A percentile compares a stretch with the other conserved stretches of the same genome.
Evolutionary conservation across 768 basidiomycete species (phyloP).

Genomic region (Boletellus emodensis): DNA sequence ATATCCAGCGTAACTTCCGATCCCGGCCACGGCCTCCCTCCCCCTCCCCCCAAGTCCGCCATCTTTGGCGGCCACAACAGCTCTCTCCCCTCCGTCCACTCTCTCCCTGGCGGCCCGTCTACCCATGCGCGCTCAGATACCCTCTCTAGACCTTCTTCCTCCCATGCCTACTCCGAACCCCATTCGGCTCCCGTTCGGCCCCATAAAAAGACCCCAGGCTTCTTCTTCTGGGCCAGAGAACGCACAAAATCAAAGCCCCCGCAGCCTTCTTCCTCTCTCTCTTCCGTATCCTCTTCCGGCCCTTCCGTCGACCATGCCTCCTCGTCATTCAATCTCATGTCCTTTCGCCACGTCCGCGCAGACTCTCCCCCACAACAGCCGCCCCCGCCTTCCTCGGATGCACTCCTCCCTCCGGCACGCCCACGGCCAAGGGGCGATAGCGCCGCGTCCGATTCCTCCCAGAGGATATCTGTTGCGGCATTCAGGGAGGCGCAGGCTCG

Average conservation of each 20-base stretch:
- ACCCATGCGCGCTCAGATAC: slow-evolving; percentile 14
- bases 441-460: slow-evolving; percentile 59
- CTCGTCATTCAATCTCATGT: slow-evolving; percentile 65
- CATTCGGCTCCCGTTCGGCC: slow-evolving; percentile 9
- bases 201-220: slow-evolving; percentile 33
- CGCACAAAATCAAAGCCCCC: slow-evolving; percentile 34
- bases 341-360: slow-evolving; percentile 65
- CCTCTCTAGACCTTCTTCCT: slow-evolving; percentile 13
- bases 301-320: slow-evolving; percentile 6
- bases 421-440: slow-evolving; percentile 57
- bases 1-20: slow-evolving; percentile 42
- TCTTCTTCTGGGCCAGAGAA: slow-evolving; percentile 34
- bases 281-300: slow-evolving; percentile 18
- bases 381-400: slow-evolving; percentile 23
- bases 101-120: slow-evolving; percentile 47
- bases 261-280: slow-evolving; percentile 27
- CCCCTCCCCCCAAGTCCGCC: slow-evolving; percentile 61
- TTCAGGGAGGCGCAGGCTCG: slow-evolving; percentile 76
- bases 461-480: slow-evolving; percentile 76
- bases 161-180: slow-evolving; percentile 9
- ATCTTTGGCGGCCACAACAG: slow-evolving; percentile 55
- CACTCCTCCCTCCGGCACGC: slow-evolving; percentile 34
- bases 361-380: slow-evolving; percentile 31
- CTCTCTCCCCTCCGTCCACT: slow-evolving; percentile 49
- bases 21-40: slow-evolving; percentile 41